Evolutionary conservation across 208 protist genomes (phyloP), one percentile per base, ranked within the genome.

Genomic region (Trichomonas tenax): DNA sequence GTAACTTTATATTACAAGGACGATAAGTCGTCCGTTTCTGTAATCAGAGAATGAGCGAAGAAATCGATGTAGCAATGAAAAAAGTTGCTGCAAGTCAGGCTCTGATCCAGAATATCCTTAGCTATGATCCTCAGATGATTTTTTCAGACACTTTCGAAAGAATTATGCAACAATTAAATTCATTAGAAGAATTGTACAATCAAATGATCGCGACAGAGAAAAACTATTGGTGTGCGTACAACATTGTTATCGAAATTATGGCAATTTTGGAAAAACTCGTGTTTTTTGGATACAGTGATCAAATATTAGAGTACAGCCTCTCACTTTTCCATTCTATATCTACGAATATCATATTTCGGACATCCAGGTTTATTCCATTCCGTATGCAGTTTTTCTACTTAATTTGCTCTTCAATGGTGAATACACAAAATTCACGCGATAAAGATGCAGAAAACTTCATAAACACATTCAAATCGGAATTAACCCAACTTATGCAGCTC

Each of bases 391-490:
- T 93, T 38, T 93, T 93, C 36, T 51, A 34, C 8, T 34, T 41
- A 58, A 44, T 93, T 15, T 93, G 86, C 45, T 34, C 26, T 11
- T 15, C 31, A 6, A 41, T 51, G 23, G 40, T 44, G 46, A 93
- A 93, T 51, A 48, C 44, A n/a, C n/a, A 34, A 51, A 44, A 93
- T 38, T 38, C 86, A 58, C 86, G 44, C 86, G 86, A 93, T 17
- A 93, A 93, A 38, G 86, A 93, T 51, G 17, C 44, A 26, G 86
- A 93, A 26, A 41, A 38, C 4, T 51, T 93, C n/a, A 38, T 93
- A 48, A 41, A 93, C 41, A 93, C 86, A 10, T 93, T 51, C 44
- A 93, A 93, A 93, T 49, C 15, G n/a, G 86, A 93, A 93, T 44
- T 93, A 51, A 93, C 45, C 0, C 23, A 93, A 9, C 23, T 93